Evolutionary conservation across 345 rosid genomes (phyloP).

Genomic region (Eutrema japonicum): DNA sequence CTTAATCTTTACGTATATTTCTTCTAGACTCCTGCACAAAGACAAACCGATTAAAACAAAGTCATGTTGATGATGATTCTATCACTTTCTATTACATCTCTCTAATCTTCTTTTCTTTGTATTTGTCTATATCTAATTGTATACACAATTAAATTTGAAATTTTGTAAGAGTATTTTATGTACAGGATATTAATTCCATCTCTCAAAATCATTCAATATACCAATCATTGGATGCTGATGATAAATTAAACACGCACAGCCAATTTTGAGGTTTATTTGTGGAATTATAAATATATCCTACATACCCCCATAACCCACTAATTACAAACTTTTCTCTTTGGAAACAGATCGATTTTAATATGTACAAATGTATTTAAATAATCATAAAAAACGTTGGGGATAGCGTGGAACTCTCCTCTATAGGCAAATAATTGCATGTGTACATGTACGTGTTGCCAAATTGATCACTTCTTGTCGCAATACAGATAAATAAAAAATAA

Average conservation of each 20-base stretch:
- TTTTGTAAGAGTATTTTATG: conserved; percentile 14
- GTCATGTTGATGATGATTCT: conserved; percentile 33
- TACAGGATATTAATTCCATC: neutral
- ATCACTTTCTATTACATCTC: conserved; percentile 25
- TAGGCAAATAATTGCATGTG: conserved; percentile 44
- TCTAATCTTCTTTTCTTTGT: conserved; percentile 26
- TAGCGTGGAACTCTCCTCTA: conserved; percentile 28
- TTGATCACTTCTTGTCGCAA: conserved; percentile 41
- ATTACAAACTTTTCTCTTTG: conserved; percentile 25
- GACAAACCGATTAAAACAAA: conserved; percentile 34
- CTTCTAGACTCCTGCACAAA: conserved; percentile 35
- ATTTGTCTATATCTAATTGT: conserved; percentile 5
- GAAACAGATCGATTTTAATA: conserved; percentile 14
- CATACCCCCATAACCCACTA: conserved; percentile 34
- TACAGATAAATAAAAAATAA: neutral
- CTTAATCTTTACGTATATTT: conserved; percentile 36
- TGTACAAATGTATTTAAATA: neutral
- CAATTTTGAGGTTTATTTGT: conserved; percentile 27
- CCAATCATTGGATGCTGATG: conserved; percentile 31
- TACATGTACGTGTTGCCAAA: conserved; percentile 47
- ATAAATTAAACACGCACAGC: conserved; percentile 10
- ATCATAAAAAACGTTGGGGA: conserved; percentile 19
- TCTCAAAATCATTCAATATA: conserved; percentile 9
- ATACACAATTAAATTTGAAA: conserved; percentile 8
- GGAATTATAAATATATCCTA: conserved; percentile 10